phyloP scores from a whole-genome alignment of 2,329 filamentous ascomycete genomes.

The Ceratocystis cubensis region DNA sequence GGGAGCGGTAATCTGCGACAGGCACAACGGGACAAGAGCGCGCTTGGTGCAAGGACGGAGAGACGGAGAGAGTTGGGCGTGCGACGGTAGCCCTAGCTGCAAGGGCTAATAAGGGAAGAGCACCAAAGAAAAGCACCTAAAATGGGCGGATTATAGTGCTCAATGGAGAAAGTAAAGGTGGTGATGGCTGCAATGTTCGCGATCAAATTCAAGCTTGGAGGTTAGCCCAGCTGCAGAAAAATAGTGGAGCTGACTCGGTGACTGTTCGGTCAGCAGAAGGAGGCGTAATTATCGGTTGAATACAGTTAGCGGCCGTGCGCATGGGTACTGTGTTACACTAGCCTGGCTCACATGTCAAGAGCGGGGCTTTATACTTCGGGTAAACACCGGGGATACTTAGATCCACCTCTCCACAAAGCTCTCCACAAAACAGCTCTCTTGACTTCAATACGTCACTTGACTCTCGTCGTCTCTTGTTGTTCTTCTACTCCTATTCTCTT shows the following conservation, averaged over 20 bases:
- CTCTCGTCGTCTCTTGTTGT: neutral
- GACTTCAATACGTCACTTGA: neutral
- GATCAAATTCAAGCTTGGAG: neutral
- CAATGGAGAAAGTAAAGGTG: neutral
- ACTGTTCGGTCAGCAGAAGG: neutral
- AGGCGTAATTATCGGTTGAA: neutral
- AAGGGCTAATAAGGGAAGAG: no score
- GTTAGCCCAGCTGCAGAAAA: slow-evolving; percentile 2
- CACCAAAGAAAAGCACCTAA: no score
- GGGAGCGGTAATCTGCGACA: neutral
- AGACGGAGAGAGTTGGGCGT: no score
- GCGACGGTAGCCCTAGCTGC: no score
- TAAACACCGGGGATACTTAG: neutral
- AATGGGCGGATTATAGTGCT: no score
- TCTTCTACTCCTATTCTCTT: neutral
- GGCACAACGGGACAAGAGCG: no score
- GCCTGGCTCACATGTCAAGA: neutral
- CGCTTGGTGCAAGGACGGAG: no score
- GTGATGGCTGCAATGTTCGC: neutral
- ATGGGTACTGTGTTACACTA: neutral
- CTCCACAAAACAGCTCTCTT: neutral
- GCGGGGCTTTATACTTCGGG: neutral
- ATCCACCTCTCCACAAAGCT: neutral
- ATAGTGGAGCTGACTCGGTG: neutral
- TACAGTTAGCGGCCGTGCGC: neutral